phyloP scores from a whole-genome alignment of 495 filamentous ascomycete genomes.

The Annulohypoxylon moriforme region DNA sequence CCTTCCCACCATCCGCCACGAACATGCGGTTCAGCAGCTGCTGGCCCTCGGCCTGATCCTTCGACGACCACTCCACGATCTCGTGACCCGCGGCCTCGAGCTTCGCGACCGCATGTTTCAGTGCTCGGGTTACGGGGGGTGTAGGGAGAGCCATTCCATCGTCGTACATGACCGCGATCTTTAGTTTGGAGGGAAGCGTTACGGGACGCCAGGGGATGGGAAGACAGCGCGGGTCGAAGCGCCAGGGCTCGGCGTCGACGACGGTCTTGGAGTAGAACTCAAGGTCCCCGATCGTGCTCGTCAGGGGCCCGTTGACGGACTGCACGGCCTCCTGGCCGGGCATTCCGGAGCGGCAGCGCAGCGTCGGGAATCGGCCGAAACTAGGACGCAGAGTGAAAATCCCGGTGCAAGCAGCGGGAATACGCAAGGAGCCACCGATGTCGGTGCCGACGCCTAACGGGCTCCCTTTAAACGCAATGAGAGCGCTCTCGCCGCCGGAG shows the following conservation, averaged over 20 bases:
- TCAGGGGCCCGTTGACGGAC: conserved; percentile 86
- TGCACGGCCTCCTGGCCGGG: conserved; percentile 86
- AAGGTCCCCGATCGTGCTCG: conserved; percentile 81
- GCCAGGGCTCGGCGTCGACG: conserved; percentile 83
- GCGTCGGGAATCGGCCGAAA: conserved; percentile 84
- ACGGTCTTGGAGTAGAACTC: conserved; percentile 77
- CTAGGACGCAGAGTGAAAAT: conserved; percentile 86
- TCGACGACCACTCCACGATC: conserved; percentile 71
- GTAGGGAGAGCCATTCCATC: conserved; percentile 84
- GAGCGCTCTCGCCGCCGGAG: conserved; percentile 82
- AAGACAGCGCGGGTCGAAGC: conserved; percentile 80
- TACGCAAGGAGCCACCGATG: conserved; percentile 85
- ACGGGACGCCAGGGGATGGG: conserved; percentile 79
- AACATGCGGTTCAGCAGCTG: conserved; percentile 78
- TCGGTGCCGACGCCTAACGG: conserved; percentile 88
- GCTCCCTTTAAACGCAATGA: conserved; percentile 76
- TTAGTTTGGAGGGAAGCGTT: conserved; percentile 64
- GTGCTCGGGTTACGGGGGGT: conserved; percentile 80
- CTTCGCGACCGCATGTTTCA: conserved; percentile 70
- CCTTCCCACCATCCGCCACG: conserved; percentile 80
- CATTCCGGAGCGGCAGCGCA: conserved; percentile 81
- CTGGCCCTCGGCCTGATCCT: conserved; percentile 71
- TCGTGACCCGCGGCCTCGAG: conserved; percentile 78
- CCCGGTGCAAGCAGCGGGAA: conserved; percentile 87
- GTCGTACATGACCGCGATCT: conserved; percentile 75